phyloP scores from a whole-genome alignment of 805 yeast species.

The Kazachstania taianensis region DNA sequence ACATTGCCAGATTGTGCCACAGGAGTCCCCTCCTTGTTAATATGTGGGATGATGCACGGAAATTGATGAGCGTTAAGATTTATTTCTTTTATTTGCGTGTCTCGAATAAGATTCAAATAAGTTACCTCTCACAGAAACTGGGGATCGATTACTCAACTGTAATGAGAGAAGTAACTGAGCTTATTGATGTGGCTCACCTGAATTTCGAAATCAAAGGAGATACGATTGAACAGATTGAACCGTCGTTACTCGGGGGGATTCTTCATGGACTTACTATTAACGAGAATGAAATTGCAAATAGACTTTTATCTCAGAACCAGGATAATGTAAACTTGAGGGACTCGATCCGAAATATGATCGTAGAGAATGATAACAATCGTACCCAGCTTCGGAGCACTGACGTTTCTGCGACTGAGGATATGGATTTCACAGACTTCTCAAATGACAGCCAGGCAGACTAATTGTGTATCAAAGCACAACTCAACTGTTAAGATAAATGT shows the following conservation, averaged over 20 bases:
- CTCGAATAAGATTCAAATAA: constrained; percentile 14
- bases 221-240: neutral
- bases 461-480: too few species aligned
- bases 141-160: constrained; percentile 13
- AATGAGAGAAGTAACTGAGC: constrained; percentile 10
- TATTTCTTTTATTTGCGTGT: constrained; percentile 23
- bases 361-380: constrained; percentile 1
- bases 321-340: constrained; percentile 1
- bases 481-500: too few species aligned
- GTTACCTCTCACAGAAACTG: constrained; percentile 19
- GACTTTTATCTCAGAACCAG: constrained; percentile 1
- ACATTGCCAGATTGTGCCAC: constrained; percentile 9
- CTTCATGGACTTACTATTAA: neutral
- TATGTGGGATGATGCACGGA: constrained; percentile 14
- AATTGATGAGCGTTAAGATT: constrained; percentile 20
- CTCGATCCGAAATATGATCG: constrained; percentile 3
- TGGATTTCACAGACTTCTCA: constrained; percentile 14
- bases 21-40: constrained; percentile 13
- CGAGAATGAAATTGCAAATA: constrained; percentile 2
- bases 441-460: constrained; percentile 11
- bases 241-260: constrained; percentile 7
- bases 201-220: constrained; percentile 17
- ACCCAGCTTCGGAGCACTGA: neutral
- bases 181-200: constrained; percentile 14
- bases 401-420: neutral